phyloP scores from a whole-genome alignment of 139 green algal species.

The Protoeuglena noctilucae region DNA sequence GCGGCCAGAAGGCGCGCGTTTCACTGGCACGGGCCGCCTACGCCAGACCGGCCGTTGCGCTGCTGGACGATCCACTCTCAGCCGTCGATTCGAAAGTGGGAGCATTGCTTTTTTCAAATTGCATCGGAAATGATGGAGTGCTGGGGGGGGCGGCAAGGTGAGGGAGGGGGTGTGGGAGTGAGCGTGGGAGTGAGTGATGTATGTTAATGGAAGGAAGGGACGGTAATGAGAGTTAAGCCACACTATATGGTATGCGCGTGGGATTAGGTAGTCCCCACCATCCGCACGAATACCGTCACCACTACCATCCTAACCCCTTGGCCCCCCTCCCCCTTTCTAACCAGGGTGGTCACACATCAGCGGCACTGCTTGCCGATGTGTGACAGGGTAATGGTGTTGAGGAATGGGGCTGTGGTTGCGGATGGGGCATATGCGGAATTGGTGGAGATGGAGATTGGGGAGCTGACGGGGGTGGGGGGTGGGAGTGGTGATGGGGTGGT shows the following conservation, averaged over 20 bases:
- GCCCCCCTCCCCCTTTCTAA: too few species aligned
- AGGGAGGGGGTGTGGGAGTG: too few species aligned
- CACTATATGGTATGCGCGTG: neutral
- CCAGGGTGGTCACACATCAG: conserved; percentile 41
- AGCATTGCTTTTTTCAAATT: conserved; percentile 36
- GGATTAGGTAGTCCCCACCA: neutral
- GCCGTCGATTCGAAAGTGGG: conserved; percentile 73
- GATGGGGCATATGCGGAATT: conserved; percentile 40
- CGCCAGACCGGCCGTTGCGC: conserved; percentile 36
- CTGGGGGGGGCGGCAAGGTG: conserved; percentile 17
- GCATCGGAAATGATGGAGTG: conserved; percentile 43
- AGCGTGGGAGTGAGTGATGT: too few species aligned
- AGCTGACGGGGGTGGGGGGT: conserved; percentile 18
- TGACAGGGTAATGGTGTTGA: conserved; percentile 58
- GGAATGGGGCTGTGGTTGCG: conserved; percentile 27
- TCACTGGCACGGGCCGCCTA: conserved; percentile 48
- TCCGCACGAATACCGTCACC: too few species aligned
- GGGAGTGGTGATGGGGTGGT: neutral
- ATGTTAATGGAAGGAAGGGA: too few species aligned
- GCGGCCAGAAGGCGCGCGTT: conserved; percentile 57
- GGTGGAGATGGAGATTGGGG: conserved; percentile 14
- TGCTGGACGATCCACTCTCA: conserved; percentile 81
- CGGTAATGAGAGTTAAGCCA: neutral
- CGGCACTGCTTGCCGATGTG: conserved; percentile 63
- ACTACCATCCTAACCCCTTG: too few species aligned